Base-by-base conservation (phyloP, 2,329 filamentous ascomycete species). In the Peltaster fructicola region DNA sequence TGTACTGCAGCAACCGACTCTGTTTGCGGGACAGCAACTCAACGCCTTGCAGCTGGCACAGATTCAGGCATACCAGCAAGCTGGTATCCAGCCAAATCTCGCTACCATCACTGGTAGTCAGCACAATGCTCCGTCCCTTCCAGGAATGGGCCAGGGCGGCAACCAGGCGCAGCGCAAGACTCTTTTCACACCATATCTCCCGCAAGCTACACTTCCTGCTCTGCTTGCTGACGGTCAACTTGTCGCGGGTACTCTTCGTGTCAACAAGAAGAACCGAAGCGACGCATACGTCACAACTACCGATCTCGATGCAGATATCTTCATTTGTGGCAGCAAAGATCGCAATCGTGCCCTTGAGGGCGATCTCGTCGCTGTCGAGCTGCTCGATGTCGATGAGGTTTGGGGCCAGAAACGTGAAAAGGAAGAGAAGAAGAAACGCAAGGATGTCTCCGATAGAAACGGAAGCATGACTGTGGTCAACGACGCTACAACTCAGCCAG, bases 341-440 rank as follows among this genome's bases (percentile, higher is more conserved):
- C 77, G 88, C 39, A 98, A 98, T 52, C 78, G 88, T 53, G 88
- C 88, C 27, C 66, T 98, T 17, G 88, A 98, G 51, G 88, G 88
- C 30, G 88, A 98, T 50, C 66, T 92, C 27, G 88, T 98, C 30
- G 88, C 88, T 15, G 72, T 98, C 26, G 88, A 98, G 55, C 72
- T 98, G 22, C 71, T 98, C 25, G 85, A 98, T 45, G 88, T 98
- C 6, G 88, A 95, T 48, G 88, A 98, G 48, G 88, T 98, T 3
- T 98, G 88, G 88, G 71, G 76, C 13, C 88, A 98, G 61, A 98
- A 98, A 65, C 80, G 82, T 29, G 88, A 98, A 53, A 98, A 98
- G 53, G 88, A 98, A 56, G 88, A 98, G 53, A 98, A 98, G 68
- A 98, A 98, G 70, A 98, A 95, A 62, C 79, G 88, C 52, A 98